Conservation (phyloP, 805 yeast species). For the Yamadazyma phyllophila region DNA sequence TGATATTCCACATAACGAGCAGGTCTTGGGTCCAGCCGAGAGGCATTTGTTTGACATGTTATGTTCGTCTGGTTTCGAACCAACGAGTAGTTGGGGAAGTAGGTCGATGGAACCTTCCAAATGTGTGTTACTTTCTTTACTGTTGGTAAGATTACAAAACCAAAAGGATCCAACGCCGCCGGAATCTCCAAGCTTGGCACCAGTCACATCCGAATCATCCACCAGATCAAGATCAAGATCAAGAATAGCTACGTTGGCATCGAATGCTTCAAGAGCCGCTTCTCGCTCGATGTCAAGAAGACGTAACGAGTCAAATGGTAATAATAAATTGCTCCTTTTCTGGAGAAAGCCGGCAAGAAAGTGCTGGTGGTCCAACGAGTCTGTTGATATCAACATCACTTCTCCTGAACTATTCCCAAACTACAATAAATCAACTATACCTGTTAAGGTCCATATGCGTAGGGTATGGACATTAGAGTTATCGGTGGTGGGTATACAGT, state of each 20-base stretch:
- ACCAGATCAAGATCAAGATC: constrained; percentile 43
- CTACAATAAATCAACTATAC: constrained; percentile 20
- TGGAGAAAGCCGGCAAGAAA: constrained; percentile 99
- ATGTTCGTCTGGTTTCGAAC: constrained; percentile 78
- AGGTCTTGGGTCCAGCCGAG: constrained; percentile 80
- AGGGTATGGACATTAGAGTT: constrained; percentile 97
- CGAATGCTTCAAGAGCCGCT: constrained; percentile 52
- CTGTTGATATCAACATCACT: constrained; percentile 42
- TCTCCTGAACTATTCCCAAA: constrained; percentile 19
- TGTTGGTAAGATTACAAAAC: constrained; percentile 59
- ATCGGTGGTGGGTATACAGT: constrained; percentile 73
- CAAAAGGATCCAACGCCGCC: constrained; percentile 31
- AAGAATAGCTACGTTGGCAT: constrained; percentile 60
- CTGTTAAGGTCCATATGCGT: constrained; percentile 75
- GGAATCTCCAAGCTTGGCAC: constrained; percentile 42
- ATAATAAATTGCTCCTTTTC: constrained; percentile 71
- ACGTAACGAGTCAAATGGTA: constrained; percentile 34
- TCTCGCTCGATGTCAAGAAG: constrained; percentile 59
- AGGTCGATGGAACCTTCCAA: constrained; percentile 84
- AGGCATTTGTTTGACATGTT: constrained; percentile 93
- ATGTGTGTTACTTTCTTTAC: constrained; percentile 82
- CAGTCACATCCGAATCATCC: constrained; percentile 43
- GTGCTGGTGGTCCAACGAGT: constrained; percentile 93
- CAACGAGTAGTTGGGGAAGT: constrained; percentile 78
- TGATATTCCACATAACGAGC: constrained; percentile 30